phyloP scores from a whole-genome alignment of 805 yeast species.

The Ogataea henricii region DNA sequence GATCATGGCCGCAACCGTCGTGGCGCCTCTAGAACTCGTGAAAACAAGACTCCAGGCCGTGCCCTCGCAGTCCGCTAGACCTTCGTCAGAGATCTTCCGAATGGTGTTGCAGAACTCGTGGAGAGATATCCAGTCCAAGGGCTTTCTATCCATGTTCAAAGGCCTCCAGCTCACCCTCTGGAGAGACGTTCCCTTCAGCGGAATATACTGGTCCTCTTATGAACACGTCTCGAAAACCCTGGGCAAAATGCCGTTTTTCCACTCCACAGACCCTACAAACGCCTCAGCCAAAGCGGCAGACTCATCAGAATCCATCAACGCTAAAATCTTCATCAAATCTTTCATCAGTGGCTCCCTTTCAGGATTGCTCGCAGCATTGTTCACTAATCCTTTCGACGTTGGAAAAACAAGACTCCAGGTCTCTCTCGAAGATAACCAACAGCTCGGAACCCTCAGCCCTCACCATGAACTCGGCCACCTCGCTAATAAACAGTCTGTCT shows the following conservation, averaged over 20 bases:
- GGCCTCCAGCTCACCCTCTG: conserved; percentile 88
- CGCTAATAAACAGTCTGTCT: conserved; percentile 54
- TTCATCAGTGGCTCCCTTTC: conserved; percentile 82
- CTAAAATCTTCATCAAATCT: conserved; percentile 54
- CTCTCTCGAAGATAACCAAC: conserved; percentile 37
- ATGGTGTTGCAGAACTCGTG: conserved; percentile 41
- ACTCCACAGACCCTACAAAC: conserved; percentile 30
- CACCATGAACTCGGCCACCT: conserved; percentile 7
- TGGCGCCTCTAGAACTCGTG: conserved; percentile 85
- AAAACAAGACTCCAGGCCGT: conserved; percentile 92
- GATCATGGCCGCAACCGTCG: conserved; percentile 75
- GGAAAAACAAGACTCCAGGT: conserved; percentile 92
- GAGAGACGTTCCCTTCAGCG: conserved; percentile 98
- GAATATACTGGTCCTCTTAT: conserved; percentile 89
- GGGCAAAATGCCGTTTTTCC: conserved; percentile 28
- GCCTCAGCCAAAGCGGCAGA: conserved; percentile 9
- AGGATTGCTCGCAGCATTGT: conserved; percentile 82
- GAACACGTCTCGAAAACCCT: conserved; percentile 48
- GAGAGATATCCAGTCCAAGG: conserved; percentile 52
- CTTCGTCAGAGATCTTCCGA: conserved; percentile 45
- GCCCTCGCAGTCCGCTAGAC: conserved; percentile 46
- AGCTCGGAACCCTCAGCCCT: conserved; percentile 14
- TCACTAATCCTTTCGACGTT: conserved; percentile 95
- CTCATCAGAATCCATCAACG: conserved; percentile 21
- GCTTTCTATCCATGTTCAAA: conserved; percentile 68